A percentile compares a stretch with the other conserved stretches of the same genome.
These are phyloP conservation scores for Lignosus rhinocerotis DNA, from an alignment of 1,284 basidiomycete genomes.

Conservation along the genomic window DNA sequence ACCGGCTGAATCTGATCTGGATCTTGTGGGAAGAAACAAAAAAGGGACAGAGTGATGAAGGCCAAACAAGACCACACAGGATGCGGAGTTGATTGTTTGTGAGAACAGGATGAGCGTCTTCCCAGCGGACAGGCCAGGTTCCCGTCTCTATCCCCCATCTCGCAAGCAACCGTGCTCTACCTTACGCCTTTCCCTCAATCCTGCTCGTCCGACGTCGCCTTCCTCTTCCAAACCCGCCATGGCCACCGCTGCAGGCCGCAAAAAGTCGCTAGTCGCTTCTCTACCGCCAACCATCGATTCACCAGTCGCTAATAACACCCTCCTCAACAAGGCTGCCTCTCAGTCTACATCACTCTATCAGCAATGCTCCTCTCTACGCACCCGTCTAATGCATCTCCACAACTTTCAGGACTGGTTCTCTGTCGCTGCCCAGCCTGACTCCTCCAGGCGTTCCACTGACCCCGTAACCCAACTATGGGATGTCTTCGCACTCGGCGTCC, in stretches of 20 bases:
- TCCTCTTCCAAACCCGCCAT: slow-evolving; percentile 36
- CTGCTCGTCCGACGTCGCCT: slow-evolving; percentile 11
- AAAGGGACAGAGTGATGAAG: slow-evolving; percentile 14
- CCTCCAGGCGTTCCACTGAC: slow-evolving; percentile 73
- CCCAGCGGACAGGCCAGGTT: slow-evolving; percentile 11
- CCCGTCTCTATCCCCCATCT: slow-evolving; percentile 22
- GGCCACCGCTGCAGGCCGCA: slow-evolving; percentile 73
- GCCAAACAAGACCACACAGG: slow-evolving; percentile 21
- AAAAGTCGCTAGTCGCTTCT: slow-evolving; percentile 77
- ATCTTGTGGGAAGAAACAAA: slow-evolving; percentile 11
- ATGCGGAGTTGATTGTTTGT: slow-evolving; percentile 25
- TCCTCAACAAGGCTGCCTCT: slow-evolving; percentile 83
- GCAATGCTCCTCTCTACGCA: slow-evolving; percentile 77
- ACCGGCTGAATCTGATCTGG: slow-evolving; percentile 12
- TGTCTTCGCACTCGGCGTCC: slow-evolving; percentile 88
- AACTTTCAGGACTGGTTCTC: slow-evolving; percentile 72
- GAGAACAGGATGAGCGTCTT: slow-evolving; percentile 19
- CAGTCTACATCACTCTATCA: slow-evolving; percentile 85
- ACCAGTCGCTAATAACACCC: slow-evolving; percentile 74
- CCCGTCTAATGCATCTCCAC: slow-evolving; percentile 73
- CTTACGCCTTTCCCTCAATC: slow-evolving; percentile 3
- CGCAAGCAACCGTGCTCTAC: slow-evolving; percentile 16
- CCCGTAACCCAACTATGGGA: slow-evolving; percentile 94
- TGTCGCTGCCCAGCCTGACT: slow-evolving; percentile 52
- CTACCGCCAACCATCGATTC: slow-evolving; percentile 69